phyloP scores from a whole-genome alignment of 441 rosid species.

The Jatropha multifida region DNA sequence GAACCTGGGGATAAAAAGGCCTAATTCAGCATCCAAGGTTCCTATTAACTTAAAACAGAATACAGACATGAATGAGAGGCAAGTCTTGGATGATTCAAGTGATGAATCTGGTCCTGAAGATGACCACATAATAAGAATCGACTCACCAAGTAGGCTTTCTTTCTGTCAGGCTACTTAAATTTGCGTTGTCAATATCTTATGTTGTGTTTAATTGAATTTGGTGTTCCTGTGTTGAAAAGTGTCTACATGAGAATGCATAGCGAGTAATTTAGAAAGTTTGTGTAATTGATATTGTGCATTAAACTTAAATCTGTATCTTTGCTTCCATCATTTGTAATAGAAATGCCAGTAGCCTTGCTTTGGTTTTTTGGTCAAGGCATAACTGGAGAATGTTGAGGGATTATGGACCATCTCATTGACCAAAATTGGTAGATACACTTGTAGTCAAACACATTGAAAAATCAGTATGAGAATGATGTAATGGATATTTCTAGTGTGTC shows the following conservation, averaged over 20 bases:
- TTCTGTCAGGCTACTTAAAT: slow-evolving; percentile 33
- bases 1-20: slow-evolving; percentile 33
- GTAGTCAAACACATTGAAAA: not conserved
- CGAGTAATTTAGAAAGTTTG: not conserved
- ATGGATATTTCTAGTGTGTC: not conserved
- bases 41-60: slow-evolving; percentile 21
- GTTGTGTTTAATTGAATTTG: not conserved
- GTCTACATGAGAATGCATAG: not conserved
- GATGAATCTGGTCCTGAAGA: slow-evolving; percentile 57
- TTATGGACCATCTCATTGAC: not conserved
- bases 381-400: not conserved
- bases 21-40: not conserved
- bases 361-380: not conserved
- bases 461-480: not conserved
- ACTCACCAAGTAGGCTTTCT: slow-evolving; percentile 70
- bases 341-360: not conserved
- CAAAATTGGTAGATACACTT: not conserved
- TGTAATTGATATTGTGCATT: not conserved
- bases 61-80: slow-evolving; percentile 24
- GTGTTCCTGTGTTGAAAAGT: not conserved
- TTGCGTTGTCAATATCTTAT: not conserved
- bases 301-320: not conserved
- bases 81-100: slow-evolving; percentile 41
- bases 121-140: slow-evolving; percentile 57
- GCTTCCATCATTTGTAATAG: slow-evolving; percentile 2